Evolutionary conservation across 805 yeast species (phyloP), one percentile per base, ranked within the genome.

Genomic region (Suhomyces pyralidae): DNA sequence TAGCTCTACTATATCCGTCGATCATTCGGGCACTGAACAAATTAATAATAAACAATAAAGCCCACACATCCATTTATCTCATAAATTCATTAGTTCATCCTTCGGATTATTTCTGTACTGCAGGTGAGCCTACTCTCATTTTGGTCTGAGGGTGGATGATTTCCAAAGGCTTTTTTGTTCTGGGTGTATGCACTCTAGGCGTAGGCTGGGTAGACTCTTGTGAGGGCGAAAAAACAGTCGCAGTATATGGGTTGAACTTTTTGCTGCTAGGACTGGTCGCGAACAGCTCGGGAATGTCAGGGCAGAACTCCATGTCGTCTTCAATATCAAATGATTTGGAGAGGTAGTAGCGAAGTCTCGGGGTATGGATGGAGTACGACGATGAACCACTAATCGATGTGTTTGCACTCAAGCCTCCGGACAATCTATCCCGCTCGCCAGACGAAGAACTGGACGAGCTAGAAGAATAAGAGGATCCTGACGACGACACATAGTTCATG

Each of bases 241-340:
- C 83, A 2, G 88, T 83, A 63, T 84, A 84, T 5, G 90, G 89
- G 63, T 85, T 84, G 69, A 84, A 85, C 64, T 79, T 83, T 61
- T 78, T 79, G 54, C 68, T 62, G 17, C 66, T 61, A 14, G 77
- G 75, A 51, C 73, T 66, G 10, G 55, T 52, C 10, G 55, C 57
- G 42, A 58, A 54, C 28, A 52, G 55, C 20, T 76, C 78, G 8
- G 78, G 77, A 36, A 80, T 81, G 45, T 81, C 86, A 1, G 88
- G 88, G 59, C 88, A 83, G 56, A 83, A 83, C 63, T 83, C 86
- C 59, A 82, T 62, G 63, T 83, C 88, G 61, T 83, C 88, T 60
- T 83, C 87, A 7, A 77, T 58, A 54, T 83, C 88, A 66, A 83
- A 83, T 30, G 83, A 81, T 58, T 83, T 83, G 20, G 84, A 80